A percentile compares a stretch with the other conserved stretches of the same genome.
Evolutionary conservation across 352 stramenopile genomes (phyloP).

Genomic region (Phytophthora capsici): DNA sequence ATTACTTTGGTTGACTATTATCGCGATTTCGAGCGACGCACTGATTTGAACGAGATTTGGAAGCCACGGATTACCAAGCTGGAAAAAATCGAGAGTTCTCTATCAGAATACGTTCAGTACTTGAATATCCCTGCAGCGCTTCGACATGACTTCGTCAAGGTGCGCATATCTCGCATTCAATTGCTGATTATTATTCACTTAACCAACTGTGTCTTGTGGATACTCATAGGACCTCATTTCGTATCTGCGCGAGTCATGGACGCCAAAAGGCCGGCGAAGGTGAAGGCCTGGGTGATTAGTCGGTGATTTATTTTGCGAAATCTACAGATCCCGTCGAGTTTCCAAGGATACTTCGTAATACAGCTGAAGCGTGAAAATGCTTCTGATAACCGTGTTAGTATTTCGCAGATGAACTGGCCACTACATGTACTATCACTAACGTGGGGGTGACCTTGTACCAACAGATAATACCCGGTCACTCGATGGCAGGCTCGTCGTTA

Average conservation of each 20-base stretch:
- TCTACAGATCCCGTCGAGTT: constrained; percentile 1
- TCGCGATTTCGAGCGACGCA: constrained; percentile 76
- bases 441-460: neutral
- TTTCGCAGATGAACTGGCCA: neutral
- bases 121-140: constrained; percentile 63
- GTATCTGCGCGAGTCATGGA: constrained; percentile 55
- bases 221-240: constrained; percentile 53
- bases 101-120: constrained; percentile 70
- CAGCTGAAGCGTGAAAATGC: constrained; percentile 9
- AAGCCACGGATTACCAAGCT: constrained; percentile 69
- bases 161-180: constrained; percentile 6
- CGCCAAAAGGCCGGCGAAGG: constrained; percentile 15
- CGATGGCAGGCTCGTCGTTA: constrained; percentile 45
- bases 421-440: neutral
- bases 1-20: constrained; percentile 88
- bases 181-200: neutral
- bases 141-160: constrained; percentile 70
- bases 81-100: constrained; percentile 76
- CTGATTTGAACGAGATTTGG: constrained; percentile 74
- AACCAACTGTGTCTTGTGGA: neutral
- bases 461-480: constrained; percentile 17
- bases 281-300: constrained; percentile 5
- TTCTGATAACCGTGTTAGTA: neutral
- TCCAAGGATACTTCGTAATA: constrained; percentile 2
- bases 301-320: constrained; percentile 34